phyloP scores from a whole-genome alignment of 306 rosid species.

The Sindora glabra region DNA sequence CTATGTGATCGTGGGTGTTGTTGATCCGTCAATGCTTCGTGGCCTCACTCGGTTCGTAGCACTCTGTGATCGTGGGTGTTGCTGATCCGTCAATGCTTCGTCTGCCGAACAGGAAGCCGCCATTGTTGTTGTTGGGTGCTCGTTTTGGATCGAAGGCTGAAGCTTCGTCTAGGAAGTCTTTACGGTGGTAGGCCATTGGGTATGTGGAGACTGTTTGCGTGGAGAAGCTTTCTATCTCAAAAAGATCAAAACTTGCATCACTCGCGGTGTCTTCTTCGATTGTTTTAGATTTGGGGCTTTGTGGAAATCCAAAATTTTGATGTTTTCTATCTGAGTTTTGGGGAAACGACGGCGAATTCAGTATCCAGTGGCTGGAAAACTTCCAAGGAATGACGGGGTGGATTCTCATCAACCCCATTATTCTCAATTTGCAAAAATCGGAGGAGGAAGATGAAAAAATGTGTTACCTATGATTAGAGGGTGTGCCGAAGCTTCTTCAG shows the following conservation, averaged over 20 bases:
- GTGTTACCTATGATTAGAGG: too few species aligned
- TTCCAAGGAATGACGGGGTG: slow-evolving; percentile 40
- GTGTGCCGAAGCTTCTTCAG: too few species aligned
- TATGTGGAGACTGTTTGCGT: slow-evolving; percentile 22
- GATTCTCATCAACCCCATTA: slow-evolving; percentile 29
- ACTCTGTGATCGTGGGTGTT: slow-evolving; percentile 37
- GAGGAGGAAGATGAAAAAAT: too few species aligned
- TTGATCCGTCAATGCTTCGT: slow-evolving; percentile 44
- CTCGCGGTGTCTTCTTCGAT: slow-evolving; percentile 46
- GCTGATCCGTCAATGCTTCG: slow-evolving; percentile 38
- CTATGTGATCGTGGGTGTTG: slow-evolving; percentile 36
- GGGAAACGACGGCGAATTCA: neutral
- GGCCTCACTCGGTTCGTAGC: slow-evolving; percentile 74
- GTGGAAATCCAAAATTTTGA: slow-evolving; percentile 16
- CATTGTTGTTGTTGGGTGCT: neutral
- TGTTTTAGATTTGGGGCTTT: slow-evolving; percentile 30
- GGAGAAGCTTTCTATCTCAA: slow-evolving; percentile 72
- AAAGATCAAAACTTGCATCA: slow-evolving; percentile 78
- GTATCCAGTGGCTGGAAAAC: slow-evolving; percentile 30
- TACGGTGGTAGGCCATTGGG: slow-evolving; percentile 18
- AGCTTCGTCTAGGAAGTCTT: slow-evolving; percentile 37
- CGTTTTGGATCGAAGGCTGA: slow-evolving; percentile 15
- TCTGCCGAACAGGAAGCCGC: slow-evolving; percentile 8
- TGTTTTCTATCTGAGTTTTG: neutral
- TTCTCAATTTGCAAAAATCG: too few species aligned